These are phyloP conservation scores for Lindgomyces ingoldianus DNA, from an alignment of 495 filamentous ascomycete genomes.

Conservation along the genomic window DNA sequence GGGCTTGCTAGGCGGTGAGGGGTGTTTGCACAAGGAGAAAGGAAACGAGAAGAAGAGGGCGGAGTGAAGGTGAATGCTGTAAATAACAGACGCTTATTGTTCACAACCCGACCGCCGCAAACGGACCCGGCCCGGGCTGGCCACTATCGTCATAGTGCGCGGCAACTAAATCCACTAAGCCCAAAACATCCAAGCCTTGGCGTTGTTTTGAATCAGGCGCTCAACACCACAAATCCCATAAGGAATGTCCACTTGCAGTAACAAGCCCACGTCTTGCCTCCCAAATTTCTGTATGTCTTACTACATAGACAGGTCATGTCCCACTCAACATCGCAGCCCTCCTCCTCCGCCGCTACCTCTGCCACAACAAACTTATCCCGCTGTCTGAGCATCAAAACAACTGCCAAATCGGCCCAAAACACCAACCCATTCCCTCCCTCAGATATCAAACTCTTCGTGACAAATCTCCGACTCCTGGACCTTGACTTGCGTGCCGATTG, in stretches of 20 bases:
- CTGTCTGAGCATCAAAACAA: slow-evolving; percentile 36
- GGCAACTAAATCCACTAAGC: neutral
- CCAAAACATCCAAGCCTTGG: neutral
- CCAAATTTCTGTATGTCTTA: slow-evolving; percentile 5
- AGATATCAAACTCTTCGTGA: slow-evolving; percentile 68
- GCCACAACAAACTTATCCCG: slow-evolving; percentile 22
- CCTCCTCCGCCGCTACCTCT: slow-evolving; percentile 6
- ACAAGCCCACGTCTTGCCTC: neutral
- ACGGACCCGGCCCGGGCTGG: neutral
- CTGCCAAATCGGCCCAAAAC: slow-evolving; percentile 1
- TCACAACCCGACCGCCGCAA: no score
- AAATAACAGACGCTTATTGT: neutral
- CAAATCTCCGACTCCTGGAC: slow-evolving; percentile 76
- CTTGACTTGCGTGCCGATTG: slow-evolving; percentile 74
- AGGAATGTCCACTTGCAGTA: no score
- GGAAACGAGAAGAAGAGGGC: neutral
- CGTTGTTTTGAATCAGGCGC: neutral
- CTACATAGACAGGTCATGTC: slow-evolving; percentile 12
- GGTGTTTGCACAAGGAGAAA: neutral
- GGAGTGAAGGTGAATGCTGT: neutral
- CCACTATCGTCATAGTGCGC: neutral
- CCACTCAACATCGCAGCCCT: slow-evolving; percentile 29
- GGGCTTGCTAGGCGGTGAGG: neutral
- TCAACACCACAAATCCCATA: neutral
- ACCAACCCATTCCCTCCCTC: slow-evolving; percentile 46